Base-by-base conservation (phyloP, 1,139 yeast species). In the Pichia sp. region DNA sequence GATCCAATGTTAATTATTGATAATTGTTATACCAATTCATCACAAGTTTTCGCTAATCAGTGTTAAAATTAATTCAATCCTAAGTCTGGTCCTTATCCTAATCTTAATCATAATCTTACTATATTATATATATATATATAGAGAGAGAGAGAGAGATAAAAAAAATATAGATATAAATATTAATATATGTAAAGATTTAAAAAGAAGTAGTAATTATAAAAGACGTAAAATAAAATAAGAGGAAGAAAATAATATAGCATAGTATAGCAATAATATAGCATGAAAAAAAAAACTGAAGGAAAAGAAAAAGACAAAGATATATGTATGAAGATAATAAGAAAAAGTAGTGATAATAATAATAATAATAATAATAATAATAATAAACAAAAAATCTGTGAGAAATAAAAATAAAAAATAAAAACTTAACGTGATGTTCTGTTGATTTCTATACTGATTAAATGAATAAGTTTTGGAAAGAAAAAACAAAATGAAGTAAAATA, bases 21-120 rank as follows among this genome's bases (percentile, higher is more conserved):
- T 39, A 62, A 68, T 8, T 82, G 87, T 22, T 90, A 83, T 74
- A 59, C 70, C 22, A 90, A 85, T 58, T 73, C 88, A 7, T 70
- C 79, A 55, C 63, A 66, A 32, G 63, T 90, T 45, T 89, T 86
- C 57, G 70, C n/a, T n/a, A n/a, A n/a, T n/a, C n/a, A n/a, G n/a
- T n/a, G n/a, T n/a, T n/a, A n/a, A n/a, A n/a, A n/a, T n/a, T n/a
- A n/a, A n/a, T n/a, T n/a, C n/a, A n/a, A n/a, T n/a, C n/a, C n/a
- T 25, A 25, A 25, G 9, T 25, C 6, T 6, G 9, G 7, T 9
- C 26, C 9, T 25, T 9, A 9, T 25, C 9, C 26, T 25, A 7
- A 25, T 25, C 6, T 7, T 25, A 25, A 25, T 25, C 6, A 25
- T 25, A 25, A 25, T 25, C 9, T 25, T 25, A 7, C 9, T 25